Evolutionary conservation across 441 rosid genomes (phyloP).

Genomic region (Cnidoscolus chayamansa): DNA sequence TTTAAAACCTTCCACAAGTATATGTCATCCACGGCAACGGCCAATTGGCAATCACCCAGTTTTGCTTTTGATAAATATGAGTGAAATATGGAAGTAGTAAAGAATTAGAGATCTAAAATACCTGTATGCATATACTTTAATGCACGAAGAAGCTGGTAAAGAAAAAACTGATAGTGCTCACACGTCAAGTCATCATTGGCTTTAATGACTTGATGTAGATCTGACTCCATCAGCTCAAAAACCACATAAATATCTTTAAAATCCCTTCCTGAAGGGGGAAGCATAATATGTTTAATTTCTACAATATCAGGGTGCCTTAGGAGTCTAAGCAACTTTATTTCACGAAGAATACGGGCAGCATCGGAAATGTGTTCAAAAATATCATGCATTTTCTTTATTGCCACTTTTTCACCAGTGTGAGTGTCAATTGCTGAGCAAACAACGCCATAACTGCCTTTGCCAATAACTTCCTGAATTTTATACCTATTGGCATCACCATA

Average conservation of each 20-base stretch:
- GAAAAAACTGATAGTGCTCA: slow-evolving; percentile 91
- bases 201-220: slow-evolving; percentile 95
- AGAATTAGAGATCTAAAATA: slow-evolving; percentile 15
- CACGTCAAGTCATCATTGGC: slow-evolving; percentile 91
- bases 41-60: background rate
- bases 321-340: slow-evolving; percentile 77
- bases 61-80: background rate
- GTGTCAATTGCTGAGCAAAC: slow-evolving; percentile 90
- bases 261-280: slow-evolving; percentile 89
- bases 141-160: slow-evolving; percentile 91
- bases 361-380: slow-evolving; percentile 83
- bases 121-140: slow-evolving; percentile 85
- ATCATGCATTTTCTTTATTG: slow-evolving; percentile 81
- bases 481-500: slow-evolving; percentile 87
- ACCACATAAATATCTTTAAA: slow-evolving; percentile 91
- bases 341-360: slow-evolving; percentile 82
- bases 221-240: slow-evolving; percentile 97
- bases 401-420: slow-evolving; percentile 78
- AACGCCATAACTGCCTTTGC: slow-evolving; percentile 90
- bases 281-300: slow-evolving; percentile 87
- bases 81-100: background rate
- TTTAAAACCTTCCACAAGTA: background rate
- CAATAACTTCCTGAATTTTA: slow-evolving; percentile 68
- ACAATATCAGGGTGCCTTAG: slow-evolving; percentile 89
- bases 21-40: background rate